These are phyloP conservation scores for Rhizopus delemar DNA, from an alignment of 371 early-diverging fungal species.

Conservation along the genomic window DNA sequence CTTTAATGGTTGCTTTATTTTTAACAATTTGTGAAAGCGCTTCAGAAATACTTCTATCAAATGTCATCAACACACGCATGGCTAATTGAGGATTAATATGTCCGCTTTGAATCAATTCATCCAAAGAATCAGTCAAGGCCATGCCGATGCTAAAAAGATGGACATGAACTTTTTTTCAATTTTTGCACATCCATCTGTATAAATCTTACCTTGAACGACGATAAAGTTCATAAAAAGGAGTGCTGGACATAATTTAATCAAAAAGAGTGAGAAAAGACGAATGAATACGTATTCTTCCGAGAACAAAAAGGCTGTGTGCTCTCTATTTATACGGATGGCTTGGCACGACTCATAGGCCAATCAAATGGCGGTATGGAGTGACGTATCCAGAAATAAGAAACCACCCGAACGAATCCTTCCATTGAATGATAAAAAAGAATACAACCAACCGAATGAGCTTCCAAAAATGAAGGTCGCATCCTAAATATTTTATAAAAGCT, in stretches of 20 bases:
- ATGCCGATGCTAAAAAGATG: constrained; percentile 71
- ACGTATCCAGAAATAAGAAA: constrained; percentile 5
- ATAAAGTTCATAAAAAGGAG: constrained; percentile 50
- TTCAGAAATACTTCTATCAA: constrained; percentile 56
- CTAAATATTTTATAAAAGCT: no score
- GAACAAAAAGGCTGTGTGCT: constrained; percentile 4
- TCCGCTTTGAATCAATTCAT: constrained; percentile 90
- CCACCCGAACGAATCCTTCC: no score
- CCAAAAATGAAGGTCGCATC: no score
- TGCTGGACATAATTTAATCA: constrained; percentile 34
- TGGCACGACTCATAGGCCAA: constrained; percentile 18
- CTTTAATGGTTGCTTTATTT: constrained; percentile 52
- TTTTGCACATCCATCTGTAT: not conserved
- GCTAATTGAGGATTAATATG: constrained; percentile 93
- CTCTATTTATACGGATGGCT: constrained; percentile 27
- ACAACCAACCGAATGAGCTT: no score
- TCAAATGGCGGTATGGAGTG: constrained; percentile 3
- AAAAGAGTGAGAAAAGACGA: not conserved
- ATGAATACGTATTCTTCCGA: not conserved
- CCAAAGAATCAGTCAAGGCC: constrained; percentile 93
- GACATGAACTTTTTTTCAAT: not conserved
- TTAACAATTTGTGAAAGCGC: constrained; percentile 45
- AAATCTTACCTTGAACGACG: constrained; percentile 51
- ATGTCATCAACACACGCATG: constrained; percentile 87
- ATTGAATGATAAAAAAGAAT: no score